Percentiles rank a stretch among this genome's conserved stretches.
Conservation (phyloP, 176 grass and related monocot genomes). For the Juncus inflexus region DNA sequence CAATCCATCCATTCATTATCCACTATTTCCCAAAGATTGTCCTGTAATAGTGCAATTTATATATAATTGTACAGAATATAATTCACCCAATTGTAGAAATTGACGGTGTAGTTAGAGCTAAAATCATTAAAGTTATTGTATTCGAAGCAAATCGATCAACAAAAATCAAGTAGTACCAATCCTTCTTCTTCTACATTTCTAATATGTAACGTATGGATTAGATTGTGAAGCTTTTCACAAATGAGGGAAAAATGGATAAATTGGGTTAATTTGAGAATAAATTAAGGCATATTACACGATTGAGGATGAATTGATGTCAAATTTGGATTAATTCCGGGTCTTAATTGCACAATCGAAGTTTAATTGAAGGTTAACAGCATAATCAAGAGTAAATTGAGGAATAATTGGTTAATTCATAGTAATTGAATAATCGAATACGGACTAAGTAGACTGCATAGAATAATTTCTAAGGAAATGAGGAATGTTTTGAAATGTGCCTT, state of each 20-base stretch:
- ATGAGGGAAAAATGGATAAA: neutral
- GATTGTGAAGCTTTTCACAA: neutral
- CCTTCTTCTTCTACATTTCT: no score
- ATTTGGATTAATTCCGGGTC: neutral
- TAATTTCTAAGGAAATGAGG: no score
- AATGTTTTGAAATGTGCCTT: conserved; percentile 34
- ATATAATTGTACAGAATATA: no score
- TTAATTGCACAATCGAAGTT: conserved; percentile 3
- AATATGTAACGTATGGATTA: neutral
- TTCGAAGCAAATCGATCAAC: neutral
- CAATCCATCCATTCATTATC: conserved; percentile 85
- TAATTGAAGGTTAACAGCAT: neutral
- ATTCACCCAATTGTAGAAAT: no score
- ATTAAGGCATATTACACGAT: neutral
- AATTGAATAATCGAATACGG: no score
- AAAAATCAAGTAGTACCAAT: neutral
- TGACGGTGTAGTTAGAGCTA: no score
- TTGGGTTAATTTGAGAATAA: neutral
- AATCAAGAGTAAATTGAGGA: neutral
- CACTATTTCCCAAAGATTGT: conserved; percentile 66
- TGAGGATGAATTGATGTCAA: neutral
- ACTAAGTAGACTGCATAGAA: no score
- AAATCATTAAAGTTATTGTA: neutral
- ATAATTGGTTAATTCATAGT: neutral
- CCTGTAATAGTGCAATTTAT: conserved; percentile 31